Percentiles rank a stretch among this genome's conserved stretches.
Evolutionary conservation across 305 asterid species (phyloP).

Genomic region (Plantago lanceolata): DNA sequence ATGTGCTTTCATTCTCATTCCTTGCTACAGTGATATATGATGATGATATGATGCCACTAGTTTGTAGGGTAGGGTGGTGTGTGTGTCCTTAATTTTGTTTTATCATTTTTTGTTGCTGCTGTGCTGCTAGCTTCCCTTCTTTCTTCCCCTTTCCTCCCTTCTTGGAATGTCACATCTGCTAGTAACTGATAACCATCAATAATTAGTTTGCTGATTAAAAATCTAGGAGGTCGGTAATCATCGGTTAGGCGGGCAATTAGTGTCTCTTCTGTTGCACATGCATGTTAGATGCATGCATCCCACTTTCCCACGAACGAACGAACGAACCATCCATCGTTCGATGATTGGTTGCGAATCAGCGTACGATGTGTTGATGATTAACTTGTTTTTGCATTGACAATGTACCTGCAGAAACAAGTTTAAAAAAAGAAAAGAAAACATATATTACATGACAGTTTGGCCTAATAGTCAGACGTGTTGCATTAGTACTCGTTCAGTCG

Average conservation of each 20-base stretch:
- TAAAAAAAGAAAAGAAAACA: too few relatives aligned
- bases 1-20: slow-evolving; percentile 14
- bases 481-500: neutral
- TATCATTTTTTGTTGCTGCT: neutral
- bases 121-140: neutral
- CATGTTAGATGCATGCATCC: neutral
- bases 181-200: slow-evolving; percentile 5
- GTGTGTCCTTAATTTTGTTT: neutral
- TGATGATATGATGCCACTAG: neutral
- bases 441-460: neutral
- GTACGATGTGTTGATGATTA: slow-evolving; percentile 1
- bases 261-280: slow-evolving; percentile 9
- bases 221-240: neutral
- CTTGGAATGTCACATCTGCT: slow-evolving; percentile 15
- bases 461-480: neutral
- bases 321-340: neutral
- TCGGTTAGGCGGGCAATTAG: slow-evolving; percentile 7
- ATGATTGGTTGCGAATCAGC: slow-evolving; percentile 1
- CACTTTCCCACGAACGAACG: slow-evolving; percentile 10
- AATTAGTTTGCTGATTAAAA: neutral
- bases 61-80: neutral
- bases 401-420: neutral
- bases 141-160: slow-evolving; percentile 5
- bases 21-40: neutral
- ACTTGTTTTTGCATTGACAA: neutral